phyloP scores from a whole-genome alignment of 768 basidiomycete genomes.

The Leccinum longicurvipes region DNA sequence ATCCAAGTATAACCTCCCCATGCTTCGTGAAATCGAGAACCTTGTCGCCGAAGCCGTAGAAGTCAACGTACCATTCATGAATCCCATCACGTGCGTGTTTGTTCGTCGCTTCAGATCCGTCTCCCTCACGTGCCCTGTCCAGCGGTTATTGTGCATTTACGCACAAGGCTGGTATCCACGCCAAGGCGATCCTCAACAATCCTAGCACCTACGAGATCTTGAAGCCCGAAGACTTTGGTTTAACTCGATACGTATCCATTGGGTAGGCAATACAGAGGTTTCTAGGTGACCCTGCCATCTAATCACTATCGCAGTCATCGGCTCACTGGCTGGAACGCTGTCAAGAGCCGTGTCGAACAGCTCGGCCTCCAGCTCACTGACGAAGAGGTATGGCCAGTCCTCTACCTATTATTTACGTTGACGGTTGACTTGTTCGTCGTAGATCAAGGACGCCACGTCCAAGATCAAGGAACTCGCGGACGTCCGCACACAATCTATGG shows the following conservation, averaged over 20 bases:
- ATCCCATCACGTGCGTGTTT: slow-evolving; percentile 77
- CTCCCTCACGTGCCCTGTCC: slow-evolving; percentile 1
- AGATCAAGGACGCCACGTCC: slow-evolving; percentile 97
- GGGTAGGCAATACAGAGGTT: slow-evolving; percentile 46
- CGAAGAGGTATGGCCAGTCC: slow-evolving; percentile 56
- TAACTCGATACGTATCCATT: slow-evolving; percentile 96
- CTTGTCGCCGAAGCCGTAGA: slow-evolving; percentile 98
- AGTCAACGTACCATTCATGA: slow-evolving; percentile 96
- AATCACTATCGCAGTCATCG: slow-evolving; percentile 59
- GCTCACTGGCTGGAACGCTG: slow-evolving; percentile 98
- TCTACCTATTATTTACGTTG: not conserved
- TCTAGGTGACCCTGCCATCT: not conserved
- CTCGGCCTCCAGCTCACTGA: slow-evolving; percentile 87
- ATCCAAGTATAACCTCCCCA: slow-evolving; percentile 95
- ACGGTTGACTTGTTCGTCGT: slow-evolving; percentile 3
- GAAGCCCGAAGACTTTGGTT: slow-evolving; percentile 98
- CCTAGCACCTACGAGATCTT: slow-evolving; percentile 98
- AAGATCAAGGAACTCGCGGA: slow-evolving; percentile 99
- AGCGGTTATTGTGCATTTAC: slow-evolving; percentile 99
- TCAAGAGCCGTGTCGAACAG: slow-evolving; percentile 99
- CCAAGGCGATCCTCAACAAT: slow-evolving; percentile 99
- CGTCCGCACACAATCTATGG: slow-evolving; percentile 97
- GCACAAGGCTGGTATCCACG: slow-evolving; percentile 99
- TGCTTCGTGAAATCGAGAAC: slow-evolving; percentile 99
- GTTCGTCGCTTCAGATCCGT: not conserved